Conservation (phyloP, 768 basidiomycete species). For the Boletus rubropictus region DNA sequence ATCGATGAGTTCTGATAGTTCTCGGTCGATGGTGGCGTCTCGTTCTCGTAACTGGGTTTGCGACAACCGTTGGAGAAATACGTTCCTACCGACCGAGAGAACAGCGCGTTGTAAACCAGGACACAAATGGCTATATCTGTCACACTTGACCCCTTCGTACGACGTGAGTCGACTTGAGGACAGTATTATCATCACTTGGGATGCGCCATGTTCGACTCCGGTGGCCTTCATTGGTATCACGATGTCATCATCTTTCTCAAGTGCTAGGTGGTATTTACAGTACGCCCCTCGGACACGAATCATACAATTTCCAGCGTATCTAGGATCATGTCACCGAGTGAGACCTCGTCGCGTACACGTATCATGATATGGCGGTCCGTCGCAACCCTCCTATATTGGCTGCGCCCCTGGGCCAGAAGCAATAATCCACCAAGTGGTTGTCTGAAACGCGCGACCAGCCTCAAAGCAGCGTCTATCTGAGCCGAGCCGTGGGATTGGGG, state of each 20-base stretch:
- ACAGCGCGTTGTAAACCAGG: too few relatives aligned
- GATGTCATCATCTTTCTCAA: too few relatives aligned
- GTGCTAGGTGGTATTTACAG: too few relatives aligned
- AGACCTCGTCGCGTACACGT: background rate
- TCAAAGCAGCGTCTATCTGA: background rate
- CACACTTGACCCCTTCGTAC: too few relatives aligned
- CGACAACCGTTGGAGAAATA: background rate
- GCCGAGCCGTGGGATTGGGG: too few relatives aligned
- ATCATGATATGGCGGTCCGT: constrained; percentile 10
- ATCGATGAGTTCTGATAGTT: background rate
- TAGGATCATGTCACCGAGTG: constrained; percentile 6
- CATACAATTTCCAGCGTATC: constrained; percentile 6
- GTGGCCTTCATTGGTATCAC: too few relatives aligned
- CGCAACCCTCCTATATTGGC: constrained; percentile 14
- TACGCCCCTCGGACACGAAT: background rate
- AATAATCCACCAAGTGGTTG: constrained; percentile 14
- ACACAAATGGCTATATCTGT: too few relatives aligned
- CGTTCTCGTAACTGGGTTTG: constrained; percentile 7
- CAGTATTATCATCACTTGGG: too few relatives aligned
- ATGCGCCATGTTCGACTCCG: too few relatives aligned
- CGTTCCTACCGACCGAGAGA: too few relatives aligned
- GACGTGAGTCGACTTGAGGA: too few relatives aligned
- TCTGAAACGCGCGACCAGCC: constrained; percentile 9
- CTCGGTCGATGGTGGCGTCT: constrained; percentile 12
- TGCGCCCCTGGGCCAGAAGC: constrained; percentile 1